Base-by-base conservation (phyloP, 2,329 filamentous ascomycete genomes). In the Claviceps maximensis region DNA sequence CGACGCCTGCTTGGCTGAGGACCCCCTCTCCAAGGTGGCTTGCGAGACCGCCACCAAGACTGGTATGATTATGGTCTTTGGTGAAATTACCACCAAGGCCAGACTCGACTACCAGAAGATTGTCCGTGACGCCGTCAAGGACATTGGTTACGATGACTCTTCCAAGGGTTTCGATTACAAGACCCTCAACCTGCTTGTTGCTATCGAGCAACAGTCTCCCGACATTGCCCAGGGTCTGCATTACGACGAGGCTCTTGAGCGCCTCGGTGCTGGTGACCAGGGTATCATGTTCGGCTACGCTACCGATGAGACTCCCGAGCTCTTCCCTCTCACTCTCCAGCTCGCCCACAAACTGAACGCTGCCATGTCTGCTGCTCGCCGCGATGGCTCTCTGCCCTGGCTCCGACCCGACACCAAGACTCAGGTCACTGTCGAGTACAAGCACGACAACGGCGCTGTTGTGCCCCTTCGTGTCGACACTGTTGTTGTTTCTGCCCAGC, bases 221-320 rank as follows among this genome's bases (percentile, higher is more conserved):
- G 93, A 98, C 74, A 98, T 98, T 68, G 93, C 93, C 63, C 93
- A 97, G 78, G 93, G 93, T 80, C 88, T 98, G 54, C 89, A 97
- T 80, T 95, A 95, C 73, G 93, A 98, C 61, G 82, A 96, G 79
- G 89, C 89, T 62, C 86, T 98, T 49, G 93, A 98, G 83, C 85
- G 95, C 76, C 85, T 98, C 60, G 93, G 93, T 74, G 93, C 93
- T 58, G 93, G 93, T 86, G 93, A 98, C 76, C 93, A 98, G 80
- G 93, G 93, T 80, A 96, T 98, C 80, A 98, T 98, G 93, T 98
- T 98, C 75, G 93, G 93, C 66, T 98, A 98, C 81, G 93, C 93
- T 72, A 95, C 93, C 66, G 93, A 98, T 68, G 93, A 98, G 82
- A 97, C 93, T 65, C 90, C 91, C 58, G 93, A 98, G 78, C 82